Evolutionary conservation across 2,329 filamentous ascomycete genomes (phyloP).

Genomic region (Ophiocordyceps polyrhachis-furcata): DNA sequence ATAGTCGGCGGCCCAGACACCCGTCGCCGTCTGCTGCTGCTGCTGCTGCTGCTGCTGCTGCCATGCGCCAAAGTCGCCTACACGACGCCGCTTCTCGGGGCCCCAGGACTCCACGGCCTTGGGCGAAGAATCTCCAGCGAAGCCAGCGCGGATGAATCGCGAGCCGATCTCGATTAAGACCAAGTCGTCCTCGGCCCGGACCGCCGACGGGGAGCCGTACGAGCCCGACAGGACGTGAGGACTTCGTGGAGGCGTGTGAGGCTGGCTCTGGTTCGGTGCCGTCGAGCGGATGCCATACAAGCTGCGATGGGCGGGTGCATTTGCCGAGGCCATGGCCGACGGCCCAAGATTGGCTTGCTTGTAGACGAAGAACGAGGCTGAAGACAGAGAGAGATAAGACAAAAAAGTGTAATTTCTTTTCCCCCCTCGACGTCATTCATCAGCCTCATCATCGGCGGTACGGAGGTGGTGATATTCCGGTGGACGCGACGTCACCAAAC

Average conservation of each 20-base stretch:
- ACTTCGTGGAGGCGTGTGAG: slow-evolving; percentile 34
- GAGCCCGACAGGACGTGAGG: slow-evolving; percentile 28
- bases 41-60: slow-evolving; percentile 32
- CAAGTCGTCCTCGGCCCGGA: slow-evolving; percentile 65
- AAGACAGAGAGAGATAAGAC: no score
- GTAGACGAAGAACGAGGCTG: background rate
- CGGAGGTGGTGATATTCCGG: background rate
- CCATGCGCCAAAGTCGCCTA: slow-evolving; percentile 68
- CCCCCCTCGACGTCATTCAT: background rate
- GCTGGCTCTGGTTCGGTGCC: slow-evolving; percentile 15
- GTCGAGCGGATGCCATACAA: slow-evolving; percentile 35
- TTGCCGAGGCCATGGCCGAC: slow-evolving; percentile 23
- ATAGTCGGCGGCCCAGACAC: slow-evolving; percentile 41
- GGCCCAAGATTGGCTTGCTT: background rate
- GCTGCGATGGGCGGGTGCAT: slow-evolving; percentile 35
- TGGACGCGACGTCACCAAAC: background rate
- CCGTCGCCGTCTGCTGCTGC: slow-evolving; percentile 24
- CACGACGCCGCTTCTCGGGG: slow-evolving; percentile 56
- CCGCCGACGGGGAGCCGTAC: slow-evolving; percentile 39
- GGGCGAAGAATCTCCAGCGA: slow-evolving; percentile 65
- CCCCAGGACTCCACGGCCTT: slow-evolving; percentile 54
- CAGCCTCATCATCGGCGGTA: background rate
- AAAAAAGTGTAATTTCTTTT: background rate
- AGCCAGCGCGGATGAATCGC: slow-evolving; percentile 62
- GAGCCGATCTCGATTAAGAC: slow-evolving; percentile 70